Percentiles rank a stretch among this genome's conserved stretches.
Conservation (phyloP, 1,139 yeast species). For the Sugiyamaella sp. region DNA sequence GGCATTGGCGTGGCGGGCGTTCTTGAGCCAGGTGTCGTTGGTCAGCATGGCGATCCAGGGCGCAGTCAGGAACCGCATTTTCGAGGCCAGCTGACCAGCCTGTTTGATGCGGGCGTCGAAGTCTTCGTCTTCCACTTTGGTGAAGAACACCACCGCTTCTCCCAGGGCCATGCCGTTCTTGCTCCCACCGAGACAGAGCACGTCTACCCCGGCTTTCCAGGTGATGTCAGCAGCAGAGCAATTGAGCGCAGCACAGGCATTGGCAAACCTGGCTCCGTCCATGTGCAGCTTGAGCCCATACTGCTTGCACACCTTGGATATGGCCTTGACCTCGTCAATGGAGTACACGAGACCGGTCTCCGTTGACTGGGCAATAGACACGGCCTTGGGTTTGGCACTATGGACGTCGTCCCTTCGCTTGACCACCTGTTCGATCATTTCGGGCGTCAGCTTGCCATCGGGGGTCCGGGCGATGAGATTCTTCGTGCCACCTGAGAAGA, state of each 20-base stretch:
- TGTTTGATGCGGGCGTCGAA: slow-evolving; percentile 21
- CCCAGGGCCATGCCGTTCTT: slow-evolving; percentile 24
- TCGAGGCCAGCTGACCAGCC: slow-evolving; percentile 22
- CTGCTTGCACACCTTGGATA: slow-evolving; percentile 16
- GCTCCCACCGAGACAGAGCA: slow-evolving; percentile 20
- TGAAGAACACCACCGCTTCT: slow-evolving; percentile 23
- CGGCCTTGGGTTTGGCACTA: slow-evolving; percentile 19
- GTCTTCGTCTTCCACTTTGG: slow-evolving; percentile 15
- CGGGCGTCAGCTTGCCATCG: slow-evolving; percentile 19
- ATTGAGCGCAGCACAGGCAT: slow-evolving; percentile 21
- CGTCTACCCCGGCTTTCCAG: slow-evolving; percentile 22
- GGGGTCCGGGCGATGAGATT: slow-evolving; percentile 13
- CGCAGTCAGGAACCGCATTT: slow-evolving; percentile 20
- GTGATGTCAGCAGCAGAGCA: slow-evolving; percentile 20
- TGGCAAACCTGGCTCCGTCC: slow-evolving; percentile 24
- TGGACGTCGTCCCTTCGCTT: slow-evolving; percentile 20
- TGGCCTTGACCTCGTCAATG: slow-evolving; percentile 19
- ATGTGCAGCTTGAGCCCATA: slow-evolving; percentile 20
- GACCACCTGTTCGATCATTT: slow-evolving; percentile 13
- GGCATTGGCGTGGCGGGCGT: slow-evolving; percentile 19
- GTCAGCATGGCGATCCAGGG: slow-evolving; percentile 20
- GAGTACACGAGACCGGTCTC: slow-evolving; percentile 20
- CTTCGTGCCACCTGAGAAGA: slow-evolving; percentile 21
- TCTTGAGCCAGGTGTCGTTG: slow-evolving; percentile 20
- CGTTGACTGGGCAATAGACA: slow-evolving; percentile 21